Conservation (phyloP, 768 basidiomycete species). For the Harrya chromipes region DNA sequence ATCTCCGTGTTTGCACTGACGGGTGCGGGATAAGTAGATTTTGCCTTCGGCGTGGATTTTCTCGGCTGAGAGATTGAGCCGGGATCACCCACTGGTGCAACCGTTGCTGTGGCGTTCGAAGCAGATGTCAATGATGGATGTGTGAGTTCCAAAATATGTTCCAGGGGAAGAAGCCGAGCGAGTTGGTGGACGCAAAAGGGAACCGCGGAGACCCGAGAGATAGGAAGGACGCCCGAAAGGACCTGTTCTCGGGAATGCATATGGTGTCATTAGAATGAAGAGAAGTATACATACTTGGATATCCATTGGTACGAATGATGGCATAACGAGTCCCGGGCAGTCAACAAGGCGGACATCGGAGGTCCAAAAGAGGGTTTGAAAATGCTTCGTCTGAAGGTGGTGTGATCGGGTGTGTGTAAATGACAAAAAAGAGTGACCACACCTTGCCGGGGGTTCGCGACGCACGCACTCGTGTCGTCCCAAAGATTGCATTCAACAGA, state of each 20-base stretch:
- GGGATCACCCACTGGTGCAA: background rate
- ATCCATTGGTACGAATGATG: conserved; percentile 78
- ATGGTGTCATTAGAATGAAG: background rate
- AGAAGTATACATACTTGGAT: conserved; percentile 52
- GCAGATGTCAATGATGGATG: conserved; percentile 40
- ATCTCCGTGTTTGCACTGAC: conserved; percentile 7
- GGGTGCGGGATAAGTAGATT: background rate
- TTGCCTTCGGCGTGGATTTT: background rate
- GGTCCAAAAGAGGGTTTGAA: conserved; percentile 92
- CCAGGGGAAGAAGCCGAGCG: conserved; percentile 69
- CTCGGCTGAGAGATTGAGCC: background rate
- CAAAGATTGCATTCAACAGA: conserved; percentile 88
- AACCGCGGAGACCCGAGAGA: conserved; percentile 80
- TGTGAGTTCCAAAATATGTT: conserved; percentile 58
- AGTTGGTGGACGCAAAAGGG: conserved; percentile 78
- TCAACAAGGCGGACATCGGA: conserved; percentile 85
- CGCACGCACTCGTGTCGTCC: conserved; percentile 69
- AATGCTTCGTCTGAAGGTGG: conserved; percentile 76
- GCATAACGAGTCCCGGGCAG: conserved; percentile 94
- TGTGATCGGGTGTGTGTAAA: background rate
- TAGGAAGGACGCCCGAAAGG: conserved; percentile 68
- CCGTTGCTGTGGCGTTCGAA: background rate
- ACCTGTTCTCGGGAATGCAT: conserved; percentile 40
- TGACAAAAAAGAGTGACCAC: background rate
- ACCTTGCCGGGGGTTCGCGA: conserved; percentile 89